Conservation (phyloP, 2,329 filamentous ascomycete genomes). For the Aspergillus eucalypticola region DNA sequence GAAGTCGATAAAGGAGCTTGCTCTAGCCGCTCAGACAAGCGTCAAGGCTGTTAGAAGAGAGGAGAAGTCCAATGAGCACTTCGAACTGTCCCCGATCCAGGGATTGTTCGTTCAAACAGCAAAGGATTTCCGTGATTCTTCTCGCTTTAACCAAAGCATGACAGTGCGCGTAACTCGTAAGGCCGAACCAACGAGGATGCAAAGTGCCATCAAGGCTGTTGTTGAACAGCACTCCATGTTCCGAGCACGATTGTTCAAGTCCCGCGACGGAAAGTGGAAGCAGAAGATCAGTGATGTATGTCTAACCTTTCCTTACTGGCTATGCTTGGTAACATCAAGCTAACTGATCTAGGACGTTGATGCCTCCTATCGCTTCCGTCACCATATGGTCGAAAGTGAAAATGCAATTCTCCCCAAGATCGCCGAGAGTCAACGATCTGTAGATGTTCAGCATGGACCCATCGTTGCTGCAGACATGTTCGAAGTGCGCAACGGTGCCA, state of each 20-base stretch:
- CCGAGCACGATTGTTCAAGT: constrained; percentile 31
- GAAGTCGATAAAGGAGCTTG: constrained; percentile 34
- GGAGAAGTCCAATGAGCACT: constrained; percentile 30
- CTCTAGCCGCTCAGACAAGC: constrained; percentile 26
- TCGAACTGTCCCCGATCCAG: constrained; percentile 38
- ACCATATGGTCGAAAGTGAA: constrained; percentile 26
- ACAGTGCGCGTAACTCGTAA: constrained; percentile 32
- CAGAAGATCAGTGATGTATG: constrained; percentile 31
- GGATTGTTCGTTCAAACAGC: constrained; percentile 33
- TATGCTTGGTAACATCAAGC: not conserved
- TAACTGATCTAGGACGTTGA: constrained; percentile 29
- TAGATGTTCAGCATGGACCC: constrained; percentile 35
- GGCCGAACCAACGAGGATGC: constrained; percentile 25
- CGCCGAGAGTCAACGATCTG: constrained; percentile 32
- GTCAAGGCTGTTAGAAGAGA: constrained; percentile 18
- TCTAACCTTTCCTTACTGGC: not conserved
- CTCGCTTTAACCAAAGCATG: constrained; percentile 39
- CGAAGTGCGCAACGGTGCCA: constrained; percentile 8
- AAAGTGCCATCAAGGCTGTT: constrained; percentile 31
- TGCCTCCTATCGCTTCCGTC: constrained; percentile 34
- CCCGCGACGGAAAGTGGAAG: constrained; percentile 26
- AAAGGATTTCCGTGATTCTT: constrained; percentile 21
- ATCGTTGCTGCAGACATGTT: constrained; percentile 25
- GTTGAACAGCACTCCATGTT: constrained; percentile 39
- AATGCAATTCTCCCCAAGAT: constrained; percentile 30